Evolutionary conservation across 1,284 basidiomycete species (phyloP).

Genomic region (Pterula multifida): DNA sequence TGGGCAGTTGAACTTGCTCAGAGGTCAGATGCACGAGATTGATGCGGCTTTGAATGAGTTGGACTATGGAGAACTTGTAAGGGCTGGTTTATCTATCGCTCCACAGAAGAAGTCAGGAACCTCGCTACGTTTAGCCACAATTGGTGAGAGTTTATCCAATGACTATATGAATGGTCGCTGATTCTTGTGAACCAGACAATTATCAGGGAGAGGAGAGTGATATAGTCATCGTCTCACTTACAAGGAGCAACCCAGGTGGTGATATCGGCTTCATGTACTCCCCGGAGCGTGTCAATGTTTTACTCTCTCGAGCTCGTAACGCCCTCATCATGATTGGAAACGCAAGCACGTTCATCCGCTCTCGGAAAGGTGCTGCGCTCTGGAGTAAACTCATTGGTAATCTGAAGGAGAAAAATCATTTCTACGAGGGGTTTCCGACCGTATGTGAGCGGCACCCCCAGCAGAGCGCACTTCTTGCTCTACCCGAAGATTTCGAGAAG

Average conservation of each 20-base stretch:
- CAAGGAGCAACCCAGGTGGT: constrained; percentile 38
- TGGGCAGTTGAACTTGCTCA: too few species aligned
- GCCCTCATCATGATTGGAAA: constrained; percentile 55
- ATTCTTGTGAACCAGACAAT: constrained; percentile 36
- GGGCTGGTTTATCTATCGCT: constrained; percentile 48
- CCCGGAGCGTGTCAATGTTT: constrained; percentile 54
- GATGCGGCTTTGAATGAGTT: constrained; percentile 54
- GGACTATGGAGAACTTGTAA: constrained; percentile 43
- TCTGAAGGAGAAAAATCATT: constrained; percentile 26
- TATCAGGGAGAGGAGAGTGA: constrained; percentile 62
- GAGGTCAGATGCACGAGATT: too few species aligned
- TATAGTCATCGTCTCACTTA: constrained; percentile 49
- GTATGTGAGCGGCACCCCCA: constrained; percentile 41
- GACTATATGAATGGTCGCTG: too few species aligned
- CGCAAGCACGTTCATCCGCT: constrained; percentile 37
- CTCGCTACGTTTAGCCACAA: constrained; percentile 35
- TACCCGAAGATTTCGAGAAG: constrained; percentile 35
- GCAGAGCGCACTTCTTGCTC: constrained; percentile 22
- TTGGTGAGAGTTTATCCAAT: too few species aligned
- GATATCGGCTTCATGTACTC: constrained; percentile 59
- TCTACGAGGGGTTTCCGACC: constrained; percentile 49
- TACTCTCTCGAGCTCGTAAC: constrained; percentile 51
- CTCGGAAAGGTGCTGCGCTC: constrained; percentile 36
- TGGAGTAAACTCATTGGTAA: constrained; percentile 38
- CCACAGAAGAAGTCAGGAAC: constrained; percentile 20